Evolutionary conservation across 2,329 filamentous ascomycete species (phyloP).

Genomic region (Beauveria pseudobassiana): DNA sequence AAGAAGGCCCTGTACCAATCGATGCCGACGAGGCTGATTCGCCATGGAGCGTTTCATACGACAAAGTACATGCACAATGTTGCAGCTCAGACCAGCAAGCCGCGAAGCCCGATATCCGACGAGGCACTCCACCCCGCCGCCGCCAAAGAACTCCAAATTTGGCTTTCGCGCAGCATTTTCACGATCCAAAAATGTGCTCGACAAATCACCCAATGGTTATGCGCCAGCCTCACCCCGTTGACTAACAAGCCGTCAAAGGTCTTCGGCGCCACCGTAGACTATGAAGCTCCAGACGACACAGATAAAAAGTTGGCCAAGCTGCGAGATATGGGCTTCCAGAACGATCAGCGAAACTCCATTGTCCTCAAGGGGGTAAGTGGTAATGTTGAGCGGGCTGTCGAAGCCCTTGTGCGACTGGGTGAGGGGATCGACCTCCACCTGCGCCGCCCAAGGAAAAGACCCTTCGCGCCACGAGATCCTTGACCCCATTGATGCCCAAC

Average conservation of each 20-base stretch:
- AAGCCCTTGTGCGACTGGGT: constrained; percentile 74
- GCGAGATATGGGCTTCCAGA: constrained; percentile 85
- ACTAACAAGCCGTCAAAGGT: constrained; percentile 59
- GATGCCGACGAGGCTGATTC: constrained; percentile 90
- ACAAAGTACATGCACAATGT: constrained; percentile 70
- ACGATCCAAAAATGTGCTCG: constrained; percentile 53
- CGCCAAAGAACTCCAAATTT: constrained; percentile 57
- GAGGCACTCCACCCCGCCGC: constrained; percentile 53
- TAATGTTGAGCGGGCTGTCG: constrained; percentile 78
- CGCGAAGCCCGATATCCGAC: constrained; percentile 43
- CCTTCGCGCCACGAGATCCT: constrained; percentile 41
- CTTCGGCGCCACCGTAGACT: constrained; percentile 62
- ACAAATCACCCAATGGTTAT: constrained; percentile 26
- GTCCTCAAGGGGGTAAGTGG: constrained; percentile 78
- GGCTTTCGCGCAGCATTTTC: constrained; percentile 55
- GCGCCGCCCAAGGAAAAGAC: constrained; percentile 38
- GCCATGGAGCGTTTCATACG: constrained; percentile 94
- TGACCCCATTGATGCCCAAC: constrained; percentile 44
- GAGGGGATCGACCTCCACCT: constrained; percentile 46
- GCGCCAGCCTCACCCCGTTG: constrained; percentile 30
- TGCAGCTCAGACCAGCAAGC: constrained; percentile 29
- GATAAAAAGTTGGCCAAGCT: constrained; percentile 72
- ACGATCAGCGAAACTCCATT: constrained; percentile 72
- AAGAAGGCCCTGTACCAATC: constrained; percentile 75
- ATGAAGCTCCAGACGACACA: constrained; percentile 47